phyloP scores from a whole-genome alignment of 192 early-diverging fungal species.

The Entomortierella beljakovae region DNA sequence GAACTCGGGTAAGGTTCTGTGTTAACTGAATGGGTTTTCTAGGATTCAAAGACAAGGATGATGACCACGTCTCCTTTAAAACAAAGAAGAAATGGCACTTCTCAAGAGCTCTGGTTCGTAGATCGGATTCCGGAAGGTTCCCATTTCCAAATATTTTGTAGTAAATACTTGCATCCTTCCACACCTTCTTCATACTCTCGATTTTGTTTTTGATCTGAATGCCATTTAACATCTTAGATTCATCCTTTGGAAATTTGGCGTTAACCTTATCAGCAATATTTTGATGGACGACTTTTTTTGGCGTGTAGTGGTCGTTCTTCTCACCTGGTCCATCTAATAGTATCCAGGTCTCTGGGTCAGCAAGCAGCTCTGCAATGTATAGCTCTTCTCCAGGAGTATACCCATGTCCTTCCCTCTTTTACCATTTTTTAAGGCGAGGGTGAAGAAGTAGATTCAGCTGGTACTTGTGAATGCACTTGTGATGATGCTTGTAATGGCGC shows the following conservation, averaged over 20 bases:
- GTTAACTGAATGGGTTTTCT: not conserved
- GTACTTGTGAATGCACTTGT: no score
- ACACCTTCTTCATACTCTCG: not conserved
- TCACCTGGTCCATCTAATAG: slow-evolving; percentile 5
- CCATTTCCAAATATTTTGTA: not conserved
- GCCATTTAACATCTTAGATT: not conserved
- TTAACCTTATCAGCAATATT: not conserved
- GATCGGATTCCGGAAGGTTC: not conserved
- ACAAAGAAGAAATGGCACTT: slow-evolving; percentile 10
- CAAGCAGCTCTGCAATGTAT: slow-evolving; percentile 4
- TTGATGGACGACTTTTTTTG: not conserved
- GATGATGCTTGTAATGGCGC: no score
- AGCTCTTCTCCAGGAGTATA: not conserved
- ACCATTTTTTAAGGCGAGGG: not conserved
- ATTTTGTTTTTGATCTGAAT: slow-evolving; percentile 18
- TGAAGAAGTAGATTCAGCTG: no score
- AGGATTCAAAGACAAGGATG: slow-evolving; percentile 1
- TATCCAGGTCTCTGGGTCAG: slow-evolving; percentile 8
- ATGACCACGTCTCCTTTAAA: not conserved
- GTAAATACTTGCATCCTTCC: not conserved
- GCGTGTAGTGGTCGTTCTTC: not conserved
- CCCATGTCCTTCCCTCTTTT: not conserved
- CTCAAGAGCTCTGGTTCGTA: not conserved
- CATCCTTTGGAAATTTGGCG: slow-evolving; percentile 2
- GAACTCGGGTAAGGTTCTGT: not conserved